Conservation (phyloP, 2,329 filamentous ascomycete species). For the Apiospora hydei region DNA sequence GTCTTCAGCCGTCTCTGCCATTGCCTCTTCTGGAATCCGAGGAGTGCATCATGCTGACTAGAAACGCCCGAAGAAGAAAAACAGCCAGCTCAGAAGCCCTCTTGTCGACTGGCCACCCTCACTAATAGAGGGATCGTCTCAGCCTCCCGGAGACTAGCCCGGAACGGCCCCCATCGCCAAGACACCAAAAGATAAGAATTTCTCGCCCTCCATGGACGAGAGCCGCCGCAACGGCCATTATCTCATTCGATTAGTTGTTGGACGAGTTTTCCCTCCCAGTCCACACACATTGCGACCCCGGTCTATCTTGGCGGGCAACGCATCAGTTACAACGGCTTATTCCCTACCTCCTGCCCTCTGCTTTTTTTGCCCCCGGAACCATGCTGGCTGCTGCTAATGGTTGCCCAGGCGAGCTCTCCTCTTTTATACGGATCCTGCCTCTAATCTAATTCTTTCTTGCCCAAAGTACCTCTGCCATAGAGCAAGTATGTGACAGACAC, state of each 20-base stretch:
- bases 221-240: conserved; percentile 16
- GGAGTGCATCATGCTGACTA: background rate
- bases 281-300: conserved; percentile 3
- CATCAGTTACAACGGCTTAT: conserved; percentile 1
- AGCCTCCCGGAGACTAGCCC: conserved; percentile 14
- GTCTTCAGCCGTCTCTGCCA: background rate
- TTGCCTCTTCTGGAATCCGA: background rate
- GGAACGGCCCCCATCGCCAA: background rate
- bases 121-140: background rate
- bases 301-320: conserved; percentile 4
- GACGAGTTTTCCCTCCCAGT: background rate
- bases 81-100: background rate
- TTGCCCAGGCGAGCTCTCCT: background rate
- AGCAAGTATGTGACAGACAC: conserved; percentile 5
- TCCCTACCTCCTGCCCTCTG: background rate
- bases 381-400: conserved; percentile 12
- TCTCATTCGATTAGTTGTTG: conserved; percentile 24
- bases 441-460: background rate
- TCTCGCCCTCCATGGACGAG: background rate
- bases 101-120: background rate
- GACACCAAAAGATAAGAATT: conserved; percentile 17
- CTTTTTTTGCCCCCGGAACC: conserved; percentile 6
- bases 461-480: background rate
- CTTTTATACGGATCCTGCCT: conserved; percentile 16
- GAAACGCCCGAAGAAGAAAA: background rate